A percentile compares a stretch with the other conserved stretches of the same genome.
phyloP scores from a whole-genome alignment of 768 basidiomycete species.

The Naganishia onofrii region DNA sequence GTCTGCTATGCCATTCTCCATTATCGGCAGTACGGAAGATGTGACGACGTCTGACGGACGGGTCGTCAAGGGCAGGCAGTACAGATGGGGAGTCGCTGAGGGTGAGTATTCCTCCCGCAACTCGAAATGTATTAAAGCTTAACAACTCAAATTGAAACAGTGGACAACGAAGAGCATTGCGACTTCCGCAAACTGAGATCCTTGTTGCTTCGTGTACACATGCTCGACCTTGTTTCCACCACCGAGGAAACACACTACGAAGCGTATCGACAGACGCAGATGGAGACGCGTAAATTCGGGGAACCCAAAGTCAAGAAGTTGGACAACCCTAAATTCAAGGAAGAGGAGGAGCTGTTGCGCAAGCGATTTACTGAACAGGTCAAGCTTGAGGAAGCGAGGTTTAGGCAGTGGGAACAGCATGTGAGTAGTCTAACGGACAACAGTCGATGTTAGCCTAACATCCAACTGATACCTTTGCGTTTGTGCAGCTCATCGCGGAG shows the following conservation, averaged over 20 bases:
- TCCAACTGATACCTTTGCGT: slow-evolving; percentile 31
- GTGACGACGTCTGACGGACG: slow-evolving; percentile 88
- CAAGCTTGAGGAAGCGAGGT: slow-evolving; percentile 94
- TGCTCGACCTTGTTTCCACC: slow-evolving; percentile 94
- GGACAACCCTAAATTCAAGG: slow-evolving; percentile 99
- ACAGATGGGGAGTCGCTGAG: slow-evolving; percentile 99
- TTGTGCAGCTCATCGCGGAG: slow-evolving; percentile 83
- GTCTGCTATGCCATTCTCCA: slow-evolving; percentile 94
- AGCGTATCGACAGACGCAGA: slow-evolving; percentile 94
- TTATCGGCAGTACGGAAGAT: slow-evolving; percentile 95
- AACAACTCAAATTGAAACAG: slow-evolving; percentile 53
- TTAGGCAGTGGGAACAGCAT: slow-evolving; percentile 99
- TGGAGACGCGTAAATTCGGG: slow-evolving; percentile 99
- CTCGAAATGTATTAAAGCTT: not conserved
- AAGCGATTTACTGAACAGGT: slow-evolving; percentile 99
- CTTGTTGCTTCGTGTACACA: slow-evolving; percentile 92
- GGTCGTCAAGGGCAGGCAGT: slow-evolving; percentile 93
- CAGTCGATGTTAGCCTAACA: not conserved
- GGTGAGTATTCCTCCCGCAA: slow-evolving; percentile 57
- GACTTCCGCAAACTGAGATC: slow-evolving; percentile 98
- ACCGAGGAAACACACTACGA: slow-evolving; percentile 97
- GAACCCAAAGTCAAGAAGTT: slow-evolving; percentile 97
- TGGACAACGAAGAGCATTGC: slow-evolving; percentile 98
- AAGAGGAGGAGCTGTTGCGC: slow-evolving; percentile 93
- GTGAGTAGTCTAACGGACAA: slow-evolving; percentile 56